Evolutionary conservation across 1,139 yeast species (phyloP).

Genomic region (Yamadazyma oceani): DNA sequence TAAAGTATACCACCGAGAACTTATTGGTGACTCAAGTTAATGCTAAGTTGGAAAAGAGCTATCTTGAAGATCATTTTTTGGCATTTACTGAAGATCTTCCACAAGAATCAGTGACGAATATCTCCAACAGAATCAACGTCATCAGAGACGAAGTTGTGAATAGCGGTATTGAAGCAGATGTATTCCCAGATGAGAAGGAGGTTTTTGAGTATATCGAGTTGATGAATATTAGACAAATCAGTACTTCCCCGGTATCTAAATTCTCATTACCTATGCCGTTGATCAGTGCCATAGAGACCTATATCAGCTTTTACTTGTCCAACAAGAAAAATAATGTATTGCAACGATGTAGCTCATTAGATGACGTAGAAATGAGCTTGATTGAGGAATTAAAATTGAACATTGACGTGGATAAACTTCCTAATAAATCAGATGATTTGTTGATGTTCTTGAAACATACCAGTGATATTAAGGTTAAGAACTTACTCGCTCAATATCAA

Average conservation of each 20-base stretch:
- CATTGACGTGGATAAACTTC: conserved; percentile 28
- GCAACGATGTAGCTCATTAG: conserved; percentile 22
- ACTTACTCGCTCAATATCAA: conserved; percentile 30
- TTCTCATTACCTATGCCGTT: conserved; percentile 68
- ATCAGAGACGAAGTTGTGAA: conserved; percentile 14
- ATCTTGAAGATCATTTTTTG: conserved; percentile 72
- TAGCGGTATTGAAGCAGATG: conserved; percentile 12
- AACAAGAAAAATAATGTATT: conserved; percentile 25
- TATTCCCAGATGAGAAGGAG: conserved; percentile 31
- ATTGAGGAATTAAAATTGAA: conserved; percentile 28
- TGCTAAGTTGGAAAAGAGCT: conserved; percentile 75
- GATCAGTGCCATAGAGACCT: conserved; percentile 54
- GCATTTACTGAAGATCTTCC: conserved; percentile 19
- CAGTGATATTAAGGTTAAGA: conserved; percentile 30
- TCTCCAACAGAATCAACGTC: conserved; percentile 11
- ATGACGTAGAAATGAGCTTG: conserved; percentile 24
- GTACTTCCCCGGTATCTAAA: conserved; percentile 74
- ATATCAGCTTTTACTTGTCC: conserved; percentile 39
- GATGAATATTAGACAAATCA: conserved; percentile 52
- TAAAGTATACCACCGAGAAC: conserved; percentile 80
- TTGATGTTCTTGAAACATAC: conserved; percentile 41
- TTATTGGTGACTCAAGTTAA: conserved; percentile 77
- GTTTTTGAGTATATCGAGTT: conserved; percentile 49
- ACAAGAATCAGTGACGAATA: conserved; percentile 9
- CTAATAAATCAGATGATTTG: conserved; percentile 37